Evolutionary conservation across 129 eudicot genomes (phyloP).

Genomic region (Chrysanthemum makinoi): DNA sequence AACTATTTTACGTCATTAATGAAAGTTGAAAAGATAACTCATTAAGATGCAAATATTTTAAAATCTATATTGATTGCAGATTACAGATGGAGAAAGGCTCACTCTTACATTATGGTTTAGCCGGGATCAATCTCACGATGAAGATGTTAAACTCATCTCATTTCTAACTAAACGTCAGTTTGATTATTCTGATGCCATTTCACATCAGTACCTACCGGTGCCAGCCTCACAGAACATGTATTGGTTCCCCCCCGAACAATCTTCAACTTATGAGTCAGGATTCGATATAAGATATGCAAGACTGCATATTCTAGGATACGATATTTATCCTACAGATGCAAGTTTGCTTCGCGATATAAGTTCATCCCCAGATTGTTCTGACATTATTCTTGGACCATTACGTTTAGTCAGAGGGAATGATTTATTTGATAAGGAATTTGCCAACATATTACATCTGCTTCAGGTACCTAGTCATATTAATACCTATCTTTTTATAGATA

Average conservation of each 20-base stretch:
- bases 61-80: constrained; percentile 41
- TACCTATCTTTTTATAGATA: neutral
- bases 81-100: constrained; percentile 74
- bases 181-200: constrained; percentile 8
- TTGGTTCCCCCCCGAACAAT: constrained; percentile 87
- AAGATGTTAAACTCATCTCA: constrained; percentile 74
- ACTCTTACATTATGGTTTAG: constrained; percentile 93
- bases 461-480: constrained; percentile 55
- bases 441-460: constrained; percentile 71
- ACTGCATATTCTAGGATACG: constrained; percentile 57
- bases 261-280: constrained; percentile 51
- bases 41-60: constrained; percentile 2
- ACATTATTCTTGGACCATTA: constrained; percentile 50
- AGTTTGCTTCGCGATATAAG: constrained; percentile 13
- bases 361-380: constrained; percentile 29
- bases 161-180: constrained; percentile 37
- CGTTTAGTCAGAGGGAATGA: constrained; percentile 44
- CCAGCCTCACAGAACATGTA: constrained; percentile 84
- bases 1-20: neutral
- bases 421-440: constrained; percentile 47
- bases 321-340: constrained; percentile 41
- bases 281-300: constrained; percentile 82
- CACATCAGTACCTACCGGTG: constrained; percentile 39
- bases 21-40: neutral
- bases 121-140: constrained; percentile 77